Percentiles rank a stretch among this genome's conserved stretches.
Evolutionary conservation across 768 basidiomycete species (phyloP).

Genomic region (Favolaschia claudopus): DNA sequence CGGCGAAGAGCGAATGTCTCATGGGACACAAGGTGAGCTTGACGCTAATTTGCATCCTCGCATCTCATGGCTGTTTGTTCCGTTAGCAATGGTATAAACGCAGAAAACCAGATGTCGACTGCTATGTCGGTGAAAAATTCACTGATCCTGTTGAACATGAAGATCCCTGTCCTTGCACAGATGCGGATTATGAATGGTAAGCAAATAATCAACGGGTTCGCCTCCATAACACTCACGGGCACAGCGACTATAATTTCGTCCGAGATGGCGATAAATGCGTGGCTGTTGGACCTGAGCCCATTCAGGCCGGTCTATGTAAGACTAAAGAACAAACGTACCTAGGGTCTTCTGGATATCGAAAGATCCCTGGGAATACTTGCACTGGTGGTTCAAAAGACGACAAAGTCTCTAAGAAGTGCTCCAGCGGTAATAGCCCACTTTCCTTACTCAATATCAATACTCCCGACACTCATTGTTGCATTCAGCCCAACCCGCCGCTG

Average conservation of each 20-base stretch:
- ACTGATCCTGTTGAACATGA: constrained; percentile 84
- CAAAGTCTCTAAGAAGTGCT: constrained; percentile 76
- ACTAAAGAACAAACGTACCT: constrained; percentile 67
- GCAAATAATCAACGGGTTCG: constrained; percentile 1
- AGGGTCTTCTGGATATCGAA: constrained; percentile 92
- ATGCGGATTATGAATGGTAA: constrained; percentile 95
- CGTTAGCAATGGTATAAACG: constrained; percentile 92
- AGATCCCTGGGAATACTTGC: constrained; percentile 94
- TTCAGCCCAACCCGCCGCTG: constrained; percentile 81
- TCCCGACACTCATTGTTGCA: neutral
- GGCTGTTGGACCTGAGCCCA: constrained; percentile 86
- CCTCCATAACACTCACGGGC: constrained; percentile 7
- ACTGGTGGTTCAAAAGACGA: constrained; percentile 79
- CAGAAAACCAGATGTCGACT: constrained; percentile 82
- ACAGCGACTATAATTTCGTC: constrained; percentile 90
- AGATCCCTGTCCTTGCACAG: constrained; percentile 82
- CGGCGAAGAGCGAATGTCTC: constrained; percentile 73
- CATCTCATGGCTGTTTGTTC: neutral
- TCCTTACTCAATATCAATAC: neutral
- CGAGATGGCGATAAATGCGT: constrained; percentile 78
- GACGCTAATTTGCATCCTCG: neutral
- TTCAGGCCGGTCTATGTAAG: constrained; percentile 78
- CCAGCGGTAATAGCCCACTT: constrained; percentile 77
- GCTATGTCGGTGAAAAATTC: constrained; percentile 92
- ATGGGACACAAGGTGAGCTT: constrained; percentile 89